These are phyloP conservation scores for Lichtheimia ornata DNA, from an alignment of 371 early-diverging fungal species.

Conservation along the genomic window DNA sequence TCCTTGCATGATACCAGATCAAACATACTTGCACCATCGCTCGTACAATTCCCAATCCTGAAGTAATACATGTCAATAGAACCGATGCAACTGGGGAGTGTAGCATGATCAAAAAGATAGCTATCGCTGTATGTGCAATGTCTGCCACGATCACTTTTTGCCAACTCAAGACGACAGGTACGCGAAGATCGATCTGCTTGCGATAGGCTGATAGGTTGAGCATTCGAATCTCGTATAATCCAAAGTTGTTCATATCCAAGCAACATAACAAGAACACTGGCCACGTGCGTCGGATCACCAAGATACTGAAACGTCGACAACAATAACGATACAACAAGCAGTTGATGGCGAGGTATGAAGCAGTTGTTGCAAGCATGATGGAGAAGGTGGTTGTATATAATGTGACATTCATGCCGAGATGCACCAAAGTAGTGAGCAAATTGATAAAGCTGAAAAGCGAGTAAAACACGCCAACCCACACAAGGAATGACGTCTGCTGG, in stretches of 20 bases:
- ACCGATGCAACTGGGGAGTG: slow-evolving; percentile 15
- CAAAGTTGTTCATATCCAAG: slow-evolving; percentile 17
- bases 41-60: slow-evolving; percentile 8
- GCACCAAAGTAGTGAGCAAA: slow-evolving; percentile 12
- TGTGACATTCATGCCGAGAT: slow-evolving; percentile 3
- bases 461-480: slow-evolving; percentile 10
- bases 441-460: slow-evolving; percentile 11
- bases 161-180: slow-evolving; percentile 9
- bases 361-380: slow-evolving; percentile 5
- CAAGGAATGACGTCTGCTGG: slow-evolving; percentile 11
- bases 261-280: slow-evolving; percentile 13
- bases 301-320: slow-evolving; percentile 15
- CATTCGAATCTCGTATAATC: slow-evolving; percentile 10
- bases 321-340: slow-evolving; percentile 10
- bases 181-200: slow-evolving; percentile 9
- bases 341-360: background rate
- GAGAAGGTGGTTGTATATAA: slow-evolving; percentile 2
- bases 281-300: slow-evolving; percentile 17
- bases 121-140: slow-evolving; percentile 9
- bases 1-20: slow-evolving; percentile 4
- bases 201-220: slow-evolving; percentile 14
- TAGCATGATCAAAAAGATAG: slow-evolving; percentile 12
- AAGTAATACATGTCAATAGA: slow-evolving; percentile 10
- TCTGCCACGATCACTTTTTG: slow-evolving; percentile 14
- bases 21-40: background rate